Evolutionary conservation across 805 yeast species (phyloP).

Genomic region (Ogataea kodamae): DNA sequence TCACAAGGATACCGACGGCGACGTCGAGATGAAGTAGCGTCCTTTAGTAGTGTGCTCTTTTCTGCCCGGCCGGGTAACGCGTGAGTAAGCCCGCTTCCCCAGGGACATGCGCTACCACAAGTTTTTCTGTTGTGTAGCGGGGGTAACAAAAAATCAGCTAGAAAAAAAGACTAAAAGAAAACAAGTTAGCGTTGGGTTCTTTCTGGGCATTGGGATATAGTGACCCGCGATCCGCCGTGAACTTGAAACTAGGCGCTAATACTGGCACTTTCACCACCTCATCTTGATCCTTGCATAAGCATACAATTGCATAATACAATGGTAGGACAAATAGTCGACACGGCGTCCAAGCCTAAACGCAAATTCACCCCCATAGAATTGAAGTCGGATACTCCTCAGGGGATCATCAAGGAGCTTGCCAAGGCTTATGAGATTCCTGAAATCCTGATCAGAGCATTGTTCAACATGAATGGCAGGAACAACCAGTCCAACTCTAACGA

Average conservation of each 20-base stretch:
- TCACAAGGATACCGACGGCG: conserved; percentile 27
- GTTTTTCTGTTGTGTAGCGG: conserved; percentile 9
- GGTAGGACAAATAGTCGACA: conserved; percentile 4
- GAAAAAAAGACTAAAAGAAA: conserved; percentile 10
- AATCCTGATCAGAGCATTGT: conserved; percentile 30
- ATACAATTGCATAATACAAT: conserved; percentile 3
- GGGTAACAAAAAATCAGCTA: conserved; percentile 5
- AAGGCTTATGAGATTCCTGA: conserved; percentile 26
- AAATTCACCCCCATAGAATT: conserved; percentile 19
- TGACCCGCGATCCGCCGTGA: conserved; percentile 6
- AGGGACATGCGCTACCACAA: no score
- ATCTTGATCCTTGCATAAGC: conserved; percentile 3
- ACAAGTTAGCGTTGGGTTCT: conserved; percentile 9
- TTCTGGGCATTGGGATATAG: conserved; percentile 9
- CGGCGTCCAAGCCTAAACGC: conserved; percentile 9
- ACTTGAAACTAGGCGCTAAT: conserved; percentile 2
- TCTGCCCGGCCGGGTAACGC: no score
- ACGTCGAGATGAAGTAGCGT: conserved; percentile 19
- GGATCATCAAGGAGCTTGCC: conserved; percentile 22
- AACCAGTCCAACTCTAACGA: conserved; percentile 31
- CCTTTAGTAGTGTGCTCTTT: no score
- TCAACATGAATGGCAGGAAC: conserved; percentile 26
- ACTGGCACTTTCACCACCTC: background rate
- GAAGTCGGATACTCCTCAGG: conserved; percentile 12
- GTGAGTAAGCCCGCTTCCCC: no score